phyloP scores from a whole-genome alignment of 192 early-diverging fungal genomes.

The Chytriomyces sp. region DNA sequence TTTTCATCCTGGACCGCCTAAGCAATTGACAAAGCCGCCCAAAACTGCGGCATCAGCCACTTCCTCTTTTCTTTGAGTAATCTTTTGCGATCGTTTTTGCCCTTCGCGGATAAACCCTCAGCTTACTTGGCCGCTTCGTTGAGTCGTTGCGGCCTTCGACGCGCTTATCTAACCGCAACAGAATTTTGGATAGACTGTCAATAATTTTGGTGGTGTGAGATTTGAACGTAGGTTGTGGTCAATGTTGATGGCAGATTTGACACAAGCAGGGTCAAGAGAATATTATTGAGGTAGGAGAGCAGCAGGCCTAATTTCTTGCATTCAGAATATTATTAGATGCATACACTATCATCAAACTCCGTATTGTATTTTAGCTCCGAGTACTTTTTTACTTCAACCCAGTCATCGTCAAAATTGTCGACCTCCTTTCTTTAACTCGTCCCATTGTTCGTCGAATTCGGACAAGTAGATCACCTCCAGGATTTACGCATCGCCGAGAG shows the following conservation, averaged over 20 bases:
- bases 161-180: constrained; percentile 68
- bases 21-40: constrained; percentile 13
- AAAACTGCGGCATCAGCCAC: constrained; percentile 27
- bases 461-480: constrained; percentile 39
- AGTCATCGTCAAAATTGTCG: neutral
- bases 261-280: constrained; percentile 87
- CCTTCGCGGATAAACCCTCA: too few relatives aligned
- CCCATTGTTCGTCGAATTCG: constrained; percentile 38
- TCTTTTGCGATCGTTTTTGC: constrained; percentile 1
- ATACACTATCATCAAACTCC: too few relatives aligned
- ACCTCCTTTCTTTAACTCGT: constrained; percentile 32
- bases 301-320: constrained; percentile 38
- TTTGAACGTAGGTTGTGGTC: constrained; percentile 59
- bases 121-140: too few relatives aligned
- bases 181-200: constrained; percentile 70
- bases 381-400: constrained; percentile 35
- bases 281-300: constrained; percentile 83
- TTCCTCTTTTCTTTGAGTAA: neutral
- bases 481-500: constrained; percentile 34
- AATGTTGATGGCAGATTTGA: too few relatives aligned
- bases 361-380: constrained; percentile 45
- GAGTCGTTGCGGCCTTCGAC: constrained; percentile 50
- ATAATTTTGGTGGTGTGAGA: constrained; percentile 70
- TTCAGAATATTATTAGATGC: neutral
- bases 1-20: constrained; percentile 47